A percentile compares a stretch with the other conserved stretches of the same genome.
Conservation (phyloP, 2,329 filamentous ascomycete genomes). For the Pleomassaria siparia region DNA sequence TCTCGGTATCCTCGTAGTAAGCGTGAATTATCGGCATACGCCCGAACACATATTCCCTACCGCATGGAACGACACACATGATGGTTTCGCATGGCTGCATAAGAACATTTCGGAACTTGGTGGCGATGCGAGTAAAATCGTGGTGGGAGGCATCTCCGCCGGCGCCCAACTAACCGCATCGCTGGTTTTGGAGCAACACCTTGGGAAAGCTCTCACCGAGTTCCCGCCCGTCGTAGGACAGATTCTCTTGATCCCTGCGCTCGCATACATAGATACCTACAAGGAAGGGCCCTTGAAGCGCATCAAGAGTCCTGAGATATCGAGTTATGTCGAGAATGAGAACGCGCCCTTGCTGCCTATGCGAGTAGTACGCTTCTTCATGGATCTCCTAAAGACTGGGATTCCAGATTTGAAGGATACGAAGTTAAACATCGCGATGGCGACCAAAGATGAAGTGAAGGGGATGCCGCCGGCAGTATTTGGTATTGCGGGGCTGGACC, state of each 20-base stretch:
- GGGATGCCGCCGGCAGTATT: conserved; percentile 51
- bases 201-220: conserved; percentile 37
- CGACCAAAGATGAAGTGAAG: conserved; percentile 42
- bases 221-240: conserved; percentile 51
- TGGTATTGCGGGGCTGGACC: conserved; percentile 54
- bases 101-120: conserved; percentile 44
- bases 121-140: conserved; percentile 47
- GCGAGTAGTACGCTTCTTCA: conserved; percentile 40
- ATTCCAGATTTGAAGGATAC: conserved; percentile 32
- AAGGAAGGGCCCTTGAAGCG: conserved; percentile 39
- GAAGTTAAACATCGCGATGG: conserved; percentile 34
- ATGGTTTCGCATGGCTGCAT: conserved; percentile 59
- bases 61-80: conserved; percentile 56
- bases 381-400: conserved; percentile 18
- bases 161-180: conserved; percentile 54
- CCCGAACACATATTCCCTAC: conserved; percentile 57
- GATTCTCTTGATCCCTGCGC: conserved; percentile 39
- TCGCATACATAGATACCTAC: conserved; percentile 45
- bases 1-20: conserved; percentile 50
- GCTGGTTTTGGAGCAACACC: conserved; percentile 48
- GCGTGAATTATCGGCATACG: conserved; percentile 62
- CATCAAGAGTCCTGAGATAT: conserved; percentile 43
- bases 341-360: conserved; percentile 52
- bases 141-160: conserved; percentile 54
- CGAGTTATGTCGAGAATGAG: conserved; percentile 46